Evolutionary conservation across 2,329 filamentous ascomycete species (phyloP), one percentile per base, ranked within the genome.

Genomic region (Paraconiothyrium brasiliense): DNA sequence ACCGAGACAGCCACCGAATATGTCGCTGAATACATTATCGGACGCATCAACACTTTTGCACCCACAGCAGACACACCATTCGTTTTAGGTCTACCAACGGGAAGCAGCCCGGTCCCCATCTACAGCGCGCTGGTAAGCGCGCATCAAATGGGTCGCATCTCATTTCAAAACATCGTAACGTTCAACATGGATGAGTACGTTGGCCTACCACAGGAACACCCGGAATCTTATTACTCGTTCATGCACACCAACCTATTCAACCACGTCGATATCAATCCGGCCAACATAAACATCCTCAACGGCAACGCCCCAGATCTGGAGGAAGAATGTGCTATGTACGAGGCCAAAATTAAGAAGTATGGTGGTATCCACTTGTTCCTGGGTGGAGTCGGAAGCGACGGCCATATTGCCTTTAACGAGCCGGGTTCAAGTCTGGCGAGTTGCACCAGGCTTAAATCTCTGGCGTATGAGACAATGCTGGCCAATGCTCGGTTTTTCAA

Each of bases 131-230:
- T 95, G 30, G 92, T 95, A 52, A 80, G 86, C 70, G 86, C 85
- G 74, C 88, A 89, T 82, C 91, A 91, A 80, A 84, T 86, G 67
- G 89, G 89, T 71, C 81, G 92, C 75, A 89, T 96, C 72, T 94
- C 92, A 1, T 96, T 96, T 77, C 89, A 90, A 74, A 87, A 96
- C 90, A 92, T 96, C 72, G 87, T 95, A 74, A 95, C 92, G 30
- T 96, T 96, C 84, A 95, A 95, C 80, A 95, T 95, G 92, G 92
- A 96, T 80, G 92, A 96, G 81, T 96, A 95, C 74, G 91, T 95
- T 67, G 91, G 90, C 59, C 86, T 96, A 65, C 90, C 92, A 35
- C 88, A 91, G 71, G 91, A 94, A 71, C 92, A 96, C 76, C 89
- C 92, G 11, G 89, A 95, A 78, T 92, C 90, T 72, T 96, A 96